Evolutionary conservation across 257 asterid species (phyloP).

Genomic region (Schizonepeta tenuifolia): DNA sequence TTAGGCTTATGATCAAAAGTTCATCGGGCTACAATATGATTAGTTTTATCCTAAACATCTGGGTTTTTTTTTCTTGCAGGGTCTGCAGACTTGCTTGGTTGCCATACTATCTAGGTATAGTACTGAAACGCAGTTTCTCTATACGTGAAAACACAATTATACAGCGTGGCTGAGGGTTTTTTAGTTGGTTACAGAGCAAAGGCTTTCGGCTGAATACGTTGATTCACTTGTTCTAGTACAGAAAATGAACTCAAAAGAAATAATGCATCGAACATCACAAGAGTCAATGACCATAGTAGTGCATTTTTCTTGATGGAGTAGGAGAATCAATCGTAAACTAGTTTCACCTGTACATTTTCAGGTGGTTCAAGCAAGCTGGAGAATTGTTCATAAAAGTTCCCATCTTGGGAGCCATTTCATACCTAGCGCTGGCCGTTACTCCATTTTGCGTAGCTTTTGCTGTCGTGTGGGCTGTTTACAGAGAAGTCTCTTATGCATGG

Average conservation of each 20-base stretch:
- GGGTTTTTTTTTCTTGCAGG: constrained; percentile 49
- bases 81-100: constrained; percentile 85
- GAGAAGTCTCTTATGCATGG: constrained; percentile 77
- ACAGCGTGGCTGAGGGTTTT: not conserved
- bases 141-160: constrained; percentile 14
- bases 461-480: constrained; percentile 79
- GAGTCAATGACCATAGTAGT: not conserved
- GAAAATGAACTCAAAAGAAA: constrained; percentile 10
- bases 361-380: constrained; percentile 49
- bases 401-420: constrained; percentile 46
- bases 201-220: not conserved
- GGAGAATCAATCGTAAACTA: not conserved
- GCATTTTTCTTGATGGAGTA: constrained; percentile 9
- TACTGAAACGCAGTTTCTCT: constrained; percentile 12
- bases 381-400: constrained; percentile 49
- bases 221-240: not conserved
- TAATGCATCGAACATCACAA: not conserved
- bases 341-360: constrained; percentile 18
- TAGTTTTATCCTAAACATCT: constrained; percentile 19
- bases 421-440: constrained; percentile 79
- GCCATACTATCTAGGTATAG: constrained; percentile 70
- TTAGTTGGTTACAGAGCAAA: constrained; percentile 1
- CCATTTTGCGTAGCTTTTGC: constrained; percentile 90
- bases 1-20: not conserved
- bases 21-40: not conserved